Evolutionary conservation across 345 rosid species (phyloP), one percentile per base, ranked within the genome.

Genomic region (Erodium maritimum): DNA sequence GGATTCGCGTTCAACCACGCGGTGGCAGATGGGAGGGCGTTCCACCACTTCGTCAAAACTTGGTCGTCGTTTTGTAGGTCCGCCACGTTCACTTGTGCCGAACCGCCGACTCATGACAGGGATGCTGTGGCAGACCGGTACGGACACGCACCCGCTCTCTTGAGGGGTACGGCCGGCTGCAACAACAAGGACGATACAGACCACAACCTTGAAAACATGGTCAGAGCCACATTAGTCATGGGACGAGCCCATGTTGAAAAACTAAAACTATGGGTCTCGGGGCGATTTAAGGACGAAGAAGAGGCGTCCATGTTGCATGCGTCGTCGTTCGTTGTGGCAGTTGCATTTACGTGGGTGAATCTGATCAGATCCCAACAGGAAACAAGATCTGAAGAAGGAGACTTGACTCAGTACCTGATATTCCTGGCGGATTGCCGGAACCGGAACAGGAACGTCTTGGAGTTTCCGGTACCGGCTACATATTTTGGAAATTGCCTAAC

Each of bases 351-450:
- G 11, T 56, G 61, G 67, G 20, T 19, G 0, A 50, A 60, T 48
- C 20, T 56, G 9, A 3, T 11, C 55, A 50, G 25, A 57, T 13
- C 61, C 2, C 56, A 33, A 57, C 50, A 9, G 8, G n/a, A n/a
- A n/a, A 45, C 4, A 1, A 19, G 25, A 5, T 9, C 17, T n/a
- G 42, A 59, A 25, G 48, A 4, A 11, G 5, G 11, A 2, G 34
- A 21, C 4, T 0, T 37, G 25, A 17, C 55, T 9, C 48, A 23
- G 54, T 2, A 19, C 9, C 56, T 64, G 11, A 0, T 23, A 3
- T 56, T 64, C 4, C 20, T 19, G 2, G 67, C 67, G 0, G 67
- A 64, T 19, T 64, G 67, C 14, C 23, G 67, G 20, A 33, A 50
- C 34, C 34, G 34, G 34, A 29, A n/a, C n/a, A n/a, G n/a, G n/a